A percentile compares a stretch with the other conserved stretches of the same genome.
These are phyloP conservation scores for Artemisia annua DNA, from an alignment of 129 eudicot genomes.

Conservation along the genomic window DNA sequence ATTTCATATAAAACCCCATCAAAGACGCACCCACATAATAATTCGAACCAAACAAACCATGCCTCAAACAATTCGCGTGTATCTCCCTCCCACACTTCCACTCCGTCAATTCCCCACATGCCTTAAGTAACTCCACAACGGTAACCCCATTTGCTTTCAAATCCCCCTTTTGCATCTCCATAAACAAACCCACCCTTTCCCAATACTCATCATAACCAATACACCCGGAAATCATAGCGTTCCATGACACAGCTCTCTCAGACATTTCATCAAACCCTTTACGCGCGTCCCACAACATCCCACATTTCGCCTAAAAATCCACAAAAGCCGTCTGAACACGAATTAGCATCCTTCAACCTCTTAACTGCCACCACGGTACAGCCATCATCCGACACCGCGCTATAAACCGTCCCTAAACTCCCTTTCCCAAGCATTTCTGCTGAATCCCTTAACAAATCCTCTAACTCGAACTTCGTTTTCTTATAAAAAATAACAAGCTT, in stretches of 20 bases:
- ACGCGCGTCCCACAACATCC: constrained; percentile 41
- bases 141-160: constrained; percentile 51
- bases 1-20: constrained; percentile 49
- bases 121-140: constrained; percentile 47
- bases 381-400: constrained; percentile 88
- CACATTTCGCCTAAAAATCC: constrained; percentile 48
- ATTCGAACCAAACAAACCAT: constrained; percentile 38
- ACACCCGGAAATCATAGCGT: constrained; percentile 62
- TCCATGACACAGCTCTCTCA: constrained; percentile 64
- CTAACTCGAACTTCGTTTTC: constrained; percentile 81
- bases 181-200: constrained; percentile 36
- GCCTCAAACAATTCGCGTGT: constrained; percentile 59
- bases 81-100: constrained; percentile 48
- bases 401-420: constrained; percentile 89
- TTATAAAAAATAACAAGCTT: constrained; percentile 63
- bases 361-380: constrained; percentile 94
- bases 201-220: constrained; percentile 40
- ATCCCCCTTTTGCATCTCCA: constrained; percentile 37
- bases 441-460: constrained; percentile 82
- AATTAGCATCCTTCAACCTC: constrained; percentile 91
- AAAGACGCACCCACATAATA: constrained; percentile 54
- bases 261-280: constrained; percentile 58
- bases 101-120: constrained; percentile 43
- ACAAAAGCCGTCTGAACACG: constrained; percentile 54
- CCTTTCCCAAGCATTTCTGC: constrained; percentile 99